Percentiles rank a stretch among this genome's conserved stretches.
phyloP scores from a whole-genome alignment of 2,329 filamentous ascomycete species.

The Beauveria scarabaeidicola region DNA sequence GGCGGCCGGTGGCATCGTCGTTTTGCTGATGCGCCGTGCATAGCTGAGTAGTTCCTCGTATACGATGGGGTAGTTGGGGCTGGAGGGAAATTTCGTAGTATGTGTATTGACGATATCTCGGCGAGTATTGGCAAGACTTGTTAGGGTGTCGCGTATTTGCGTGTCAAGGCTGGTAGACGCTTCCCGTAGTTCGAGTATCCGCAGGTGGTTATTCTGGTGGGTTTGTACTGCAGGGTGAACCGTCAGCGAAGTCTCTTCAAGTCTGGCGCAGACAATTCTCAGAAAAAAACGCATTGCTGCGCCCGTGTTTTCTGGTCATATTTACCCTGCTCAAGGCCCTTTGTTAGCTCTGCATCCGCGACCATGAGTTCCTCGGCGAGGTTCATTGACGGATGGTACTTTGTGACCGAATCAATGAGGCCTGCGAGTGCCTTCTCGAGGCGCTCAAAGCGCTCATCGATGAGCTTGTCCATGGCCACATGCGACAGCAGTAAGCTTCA shows the following conservation, averaged over 20 bases:
- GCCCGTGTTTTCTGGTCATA: neutral
- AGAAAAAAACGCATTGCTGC: too few species aligned
- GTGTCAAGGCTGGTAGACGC: conserved; percentile 57
- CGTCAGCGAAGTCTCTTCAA: neutral
- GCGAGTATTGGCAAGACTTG: conserved; percentile 62
- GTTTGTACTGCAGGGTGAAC: conserved; percentile 45
- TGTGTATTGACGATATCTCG: conserved; percentile 61
- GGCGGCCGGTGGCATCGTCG: conserved; percentile 61
- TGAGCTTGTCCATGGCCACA: conserved; percentile 48
- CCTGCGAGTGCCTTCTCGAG: conserved; percentile 58
- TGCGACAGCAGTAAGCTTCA: neutral
- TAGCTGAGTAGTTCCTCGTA: conserved; percentile 70
- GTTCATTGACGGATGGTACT: conserved; percentile 66
- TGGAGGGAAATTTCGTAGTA: conserved; percentile 45
- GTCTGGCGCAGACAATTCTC: neutral
- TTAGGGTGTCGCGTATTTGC: conserved; percentile 63
- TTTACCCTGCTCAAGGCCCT: conserved; percentile 57
- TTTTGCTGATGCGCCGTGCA: conserved; percentile 71
- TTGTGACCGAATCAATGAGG: conserved; percentile 70
- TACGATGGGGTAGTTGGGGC: conserved; percentile 47
- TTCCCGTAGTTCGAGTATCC: conserved; percentile 59
- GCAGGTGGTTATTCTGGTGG: conserved; percentile 67
- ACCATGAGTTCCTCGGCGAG: conserved; percentile 61
- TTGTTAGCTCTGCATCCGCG: conserved; percentile 60
- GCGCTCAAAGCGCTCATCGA: conserved; percentile 56